Base-by-base conservation (phyloP, 352 stramenopile species). In the Pythium myriotylum region DNA sequence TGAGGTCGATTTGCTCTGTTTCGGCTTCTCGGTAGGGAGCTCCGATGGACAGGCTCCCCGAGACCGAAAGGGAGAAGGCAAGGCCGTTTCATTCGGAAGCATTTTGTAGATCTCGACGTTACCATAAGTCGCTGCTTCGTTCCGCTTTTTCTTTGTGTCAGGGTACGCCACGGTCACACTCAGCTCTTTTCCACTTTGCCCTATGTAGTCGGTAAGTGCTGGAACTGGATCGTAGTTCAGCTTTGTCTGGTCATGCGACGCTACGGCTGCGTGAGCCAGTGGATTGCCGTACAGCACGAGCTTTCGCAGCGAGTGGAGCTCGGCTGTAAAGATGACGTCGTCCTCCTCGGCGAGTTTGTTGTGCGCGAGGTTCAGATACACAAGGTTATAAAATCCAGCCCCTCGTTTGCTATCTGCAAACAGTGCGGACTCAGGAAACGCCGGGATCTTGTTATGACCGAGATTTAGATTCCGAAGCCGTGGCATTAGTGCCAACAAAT, bases 81-180 rank as follows among this genome's bases (percentile, higher is more conserved):
- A 62, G 19, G 74, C 65, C 10, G 80, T 62, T 27, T 89, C 78
- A 24, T 84, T 89, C 0, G 82, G 80, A 54, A 91, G 82, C 70
- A 91, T 85, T 63, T 89, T 91, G 69, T 86, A 91, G 61, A 94
- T 94, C 50, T 91, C 76, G 3, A 92, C 80, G 24, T 84, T 75
- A n/a, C 90, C 80, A 58, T 92, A 92, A 9, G 72, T 65, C 46
- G 68, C 79, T 0, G 75, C 52, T 4, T 60, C 57, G 9, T 70
- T 60, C 27, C 77, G 84, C 41, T 88, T 89, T 39, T 86, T 83
- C 57, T 87, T 91, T 17, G 70, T 87, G 39, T 77, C 77, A 3
- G 84, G 84, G 45, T 88, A 94, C 20, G 80, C 80, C 7, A 84
- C 47, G 9, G 86, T 65, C 17, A 94, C 67, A 12, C 68, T 74